Evolutionary conservation across 768 basidiomycete genomes (phyloP).

Genomic region (Lentinula guzmanii): DNA sequence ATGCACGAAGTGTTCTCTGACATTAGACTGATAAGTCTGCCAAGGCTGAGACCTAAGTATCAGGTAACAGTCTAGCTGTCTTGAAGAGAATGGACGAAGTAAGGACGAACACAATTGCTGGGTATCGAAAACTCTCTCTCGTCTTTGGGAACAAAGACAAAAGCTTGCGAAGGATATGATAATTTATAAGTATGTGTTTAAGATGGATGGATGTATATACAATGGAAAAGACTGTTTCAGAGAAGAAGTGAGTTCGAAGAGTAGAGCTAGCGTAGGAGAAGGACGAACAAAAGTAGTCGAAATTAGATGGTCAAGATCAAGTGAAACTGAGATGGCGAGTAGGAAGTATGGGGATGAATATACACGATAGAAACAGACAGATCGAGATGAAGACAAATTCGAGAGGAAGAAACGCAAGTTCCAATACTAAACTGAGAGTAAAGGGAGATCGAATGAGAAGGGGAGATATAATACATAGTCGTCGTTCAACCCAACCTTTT

Average conservation of each 20-base stretch:
- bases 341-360: not conserved
- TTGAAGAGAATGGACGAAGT: too few relatives aligned
- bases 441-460: not conserved
- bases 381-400: not conserved
- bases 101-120: too few relatives aligned
- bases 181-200: not conserved
- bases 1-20: too few relatives aligned
- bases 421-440: not conserved
- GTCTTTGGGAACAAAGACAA: not conserved
- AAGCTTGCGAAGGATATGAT: not conserved
- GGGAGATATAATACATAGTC: not conserved
- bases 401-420: not conserved
- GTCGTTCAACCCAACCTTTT: not conserved
- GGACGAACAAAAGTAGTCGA: not conserved
- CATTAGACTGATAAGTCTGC: too few relatives aligned
- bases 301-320: not conserved
- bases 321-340: not conserved
- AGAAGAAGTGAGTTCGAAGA: not conserved
- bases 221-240: not conserved
- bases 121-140: too few relatives aligned
- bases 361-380: not conserved
- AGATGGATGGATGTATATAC: not conserved
- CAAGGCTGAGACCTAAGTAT: too few relatives aligned
- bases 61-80: too few relatives aligned
- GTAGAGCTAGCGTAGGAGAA: not conserved